phyloP scores from a whole-genome alignment of 2,329 filamentous ascomycete species.

The Venturiaceae sp. region DNA sequence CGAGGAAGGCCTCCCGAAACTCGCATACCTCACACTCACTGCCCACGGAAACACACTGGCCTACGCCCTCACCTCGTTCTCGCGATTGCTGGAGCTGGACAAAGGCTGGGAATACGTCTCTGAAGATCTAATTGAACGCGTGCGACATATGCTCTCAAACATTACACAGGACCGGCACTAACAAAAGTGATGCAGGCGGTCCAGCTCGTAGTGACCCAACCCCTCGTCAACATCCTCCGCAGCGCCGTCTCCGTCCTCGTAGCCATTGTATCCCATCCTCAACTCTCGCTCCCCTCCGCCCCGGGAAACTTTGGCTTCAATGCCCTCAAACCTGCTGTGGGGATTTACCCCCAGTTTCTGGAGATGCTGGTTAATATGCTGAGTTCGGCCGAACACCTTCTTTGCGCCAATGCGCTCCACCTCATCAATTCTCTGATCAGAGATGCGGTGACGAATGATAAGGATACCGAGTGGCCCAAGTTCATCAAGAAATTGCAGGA shows the following conservation, averaged over 20 bases:
- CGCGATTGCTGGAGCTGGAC: conserved; percentile 82
- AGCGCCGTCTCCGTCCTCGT: conserved; percentile 96
- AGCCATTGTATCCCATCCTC: conserved; percentile 80
- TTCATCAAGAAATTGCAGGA: conserved; percentile 93
- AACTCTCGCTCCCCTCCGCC: conserved; percentile 37
- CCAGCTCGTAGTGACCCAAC: conserved; percentile 87
- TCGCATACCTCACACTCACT: conserved; percentile 74
- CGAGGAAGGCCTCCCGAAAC: conserved; percentile 70
- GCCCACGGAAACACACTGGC: conserved; percentile 89
- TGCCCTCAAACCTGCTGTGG: conserved; percentile 83
- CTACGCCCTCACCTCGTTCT: conserved; percentile 85
- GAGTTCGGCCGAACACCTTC: conserved; percentile 85
- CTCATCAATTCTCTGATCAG: conserved; percentile 92
- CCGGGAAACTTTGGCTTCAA: conserved; percentile 74
- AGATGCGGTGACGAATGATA: conserved; percentile 73
- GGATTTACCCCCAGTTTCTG: conserved; percentile 86
- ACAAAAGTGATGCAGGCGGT: conserved; percentile 49
- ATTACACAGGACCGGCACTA: conserved; percentile 1
- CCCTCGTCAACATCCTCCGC: conserved; percentile 91
- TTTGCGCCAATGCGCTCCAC: conserved; percentile 92
- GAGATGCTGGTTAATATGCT: conserved; percentile 88
- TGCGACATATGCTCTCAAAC: conserved; percentile 24
- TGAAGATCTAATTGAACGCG: conserved; percentile 58
- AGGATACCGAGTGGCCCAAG: conserved; percentile 80
- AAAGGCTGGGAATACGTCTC: conserved; percentile 94